These are phyloP conservation scores for Benincasa hispida DNA, from an alignment of 306 rosid genomes.

Conservation along the genomic window DNA sequence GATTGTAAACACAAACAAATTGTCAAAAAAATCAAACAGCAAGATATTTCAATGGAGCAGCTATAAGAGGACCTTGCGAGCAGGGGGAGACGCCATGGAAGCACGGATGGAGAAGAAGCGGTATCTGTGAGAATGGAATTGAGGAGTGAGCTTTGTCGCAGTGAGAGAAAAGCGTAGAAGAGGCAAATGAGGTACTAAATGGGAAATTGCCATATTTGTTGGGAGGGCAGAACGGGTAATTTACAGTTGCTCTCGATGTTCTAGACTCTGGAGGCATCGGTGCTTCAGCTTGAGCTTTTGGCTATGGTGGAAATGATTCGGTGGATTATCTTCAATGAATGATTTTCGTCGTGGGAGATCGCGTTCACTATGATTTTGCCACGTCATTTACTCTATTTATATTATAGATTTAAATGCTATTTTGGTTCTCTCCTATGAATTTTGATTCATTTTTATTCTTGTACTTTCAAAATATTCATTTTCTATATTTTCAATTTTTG, in stretches of 20 bases:
- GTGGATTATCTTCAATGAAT: neutral
- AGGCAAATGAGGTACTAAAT: conserved; percentile 9
- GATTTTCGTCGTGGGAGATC: neutral
- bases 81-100: conserved; percentile 30
- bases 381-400: neutral
- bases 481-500: too few species aligned
- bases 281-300: neutral
- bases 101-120: conserved; percentile 22
- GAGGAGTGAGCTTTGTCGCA: neutral
- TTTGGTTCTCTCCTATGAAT: too few species aligned
- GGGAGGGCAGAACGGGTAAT: conserved; percentile 11
- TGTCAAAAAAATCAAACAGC: neutral
- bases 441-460: too few species aligned
- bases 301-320: conserved; percentile 5
- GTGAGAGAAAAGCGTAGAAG: conserved; percentile 9
- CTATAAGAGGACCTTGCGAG: conserved; percentile 2
- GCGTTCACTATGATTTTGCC: neutral
- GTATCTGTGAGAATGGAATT: neutral
- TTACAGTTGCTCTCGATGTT: neutral
- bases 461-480: too few species aligned
- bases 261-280: neutral
- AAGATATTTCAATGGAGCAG: neutral
- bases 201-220: conserved; percentile 29
- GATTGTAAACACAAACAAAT: neutral
- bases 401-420: too few species aligned